Conservation (phyloP, 139 green algal species). For the Picochlorum sp. region DNA sequence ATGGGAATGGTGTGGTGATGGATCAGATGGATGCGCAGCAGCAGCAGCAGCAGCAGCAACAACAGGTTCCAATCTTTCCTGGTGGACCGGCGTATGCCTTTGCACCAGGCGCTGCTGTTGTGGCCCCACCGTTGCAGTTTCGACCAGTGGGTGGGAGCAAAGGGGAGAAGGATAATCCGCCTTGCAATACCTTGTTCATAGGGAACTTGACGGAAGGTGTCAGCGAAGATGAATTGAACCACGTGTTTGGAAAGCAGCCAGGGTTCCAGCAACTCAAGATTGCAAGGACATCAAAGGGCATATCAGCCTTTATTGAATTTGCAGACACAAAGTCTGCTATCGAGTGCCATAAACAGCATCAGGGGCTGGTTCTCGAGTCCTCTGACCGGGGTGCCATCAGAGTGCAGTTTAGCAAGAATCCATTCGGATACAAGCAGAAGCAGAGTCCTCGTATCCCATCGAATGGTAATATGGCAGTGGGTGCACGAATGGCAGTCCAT, state of each 20-base stretch:
- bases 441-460: neutral
- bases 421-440: slow-evolving; percentile 79
- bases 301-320: slow-evolving; percentile 87
- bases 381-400: slow-evolving; percentile 72
- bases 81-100: neutral
- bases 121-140: slow-evolving; percentile 11
- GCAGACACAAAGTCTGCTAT: slow-evolving; percentile 54
- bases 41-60: too few species aligned
- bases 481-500: neutral
- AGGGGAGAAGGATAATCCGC: slow-evolving; percentile 69
- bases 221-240: slow-evolving; percentile 57
- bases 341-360: slow-evolving; percentile 54
- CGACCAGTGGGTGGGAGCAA: slow-evolving; percentile 61
- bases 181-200: slow-evolving; percentile 94
- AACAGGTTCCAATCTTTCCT: neutral
- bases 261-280: slow-evolving; percentile 81
- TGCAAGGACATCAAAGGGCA: slow-evolving; percentile 37
- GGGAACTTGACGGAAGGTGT: slow-evolving; percentile 64
- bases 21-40: too few species aligned
- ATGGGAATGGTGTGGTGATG: too few species aligned
- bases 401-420: slow-evolving; percentile 86
- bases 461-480: neutral
- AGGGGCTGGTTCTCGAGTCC: slow-evolving; percentile 58
- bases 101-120: neutral
- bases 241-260: slow-evolving; percentile 49